A percentile compares a stretch with the other conserved stretches of the same genome.
These are phyloP conservation scores for Colletotrichum cereale DNA, from an alignment of 2,329 filamentous ascomycete species.

Conservation along the genomic window DNA sequence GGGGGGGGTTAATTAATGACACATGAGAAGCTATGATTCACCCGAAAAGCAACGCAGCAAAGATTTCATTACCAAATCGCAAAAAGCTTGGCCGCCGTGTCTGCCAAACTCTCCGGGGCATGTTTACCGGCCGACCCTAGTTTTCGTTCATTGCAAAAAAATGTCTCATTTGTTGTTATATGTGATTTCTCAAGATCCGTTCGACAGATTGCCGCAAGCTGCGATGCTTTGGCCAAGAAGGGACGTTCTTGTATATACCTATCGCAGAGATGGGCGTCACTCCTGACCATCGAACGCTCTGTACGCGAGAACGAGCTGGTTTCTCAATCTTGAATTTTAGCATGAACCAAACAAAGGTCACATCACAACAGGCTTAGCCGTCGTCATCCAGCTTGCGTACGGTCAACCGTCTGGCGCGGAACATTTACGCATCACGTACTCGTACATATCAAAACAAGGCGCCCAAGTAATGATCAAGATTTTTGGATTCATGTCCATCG, in stretches of 20 bases:
- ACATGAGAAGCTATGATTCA: slow-evolving; percentile 24
- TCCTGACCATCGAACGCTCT: background rate
- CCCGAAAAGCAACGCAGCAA: slow-evolving; percentile 25
- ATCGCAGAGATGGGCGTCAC: background rate
- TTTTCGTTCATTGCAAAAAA: background rate
- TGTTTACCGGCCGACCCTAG: background rate
- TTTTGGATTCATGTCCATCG: slow-evolving; percentile 41
- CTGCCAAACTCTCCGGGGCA: background rate
- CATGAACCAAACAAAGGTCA: background rate
- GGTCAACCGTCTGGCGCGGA: no score
- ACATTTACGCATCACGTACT: background rate
- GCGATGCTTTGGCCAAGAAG: background rate
- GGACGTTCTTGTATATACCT: background rate
- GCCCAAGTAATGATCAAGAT: slow-evolving; percentile 14
- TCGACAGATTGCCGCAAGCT: background rate
- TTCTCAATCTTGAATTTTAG: no score
- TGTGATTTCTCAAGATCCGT: no score
- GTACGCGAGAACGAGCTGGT: background rate
- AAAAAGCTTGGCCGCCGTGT: background rate
- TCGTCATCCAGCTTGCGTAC: no score
- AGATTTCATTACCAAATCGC: slow-evolving; percentile 2
- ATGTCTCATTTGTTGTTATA: background rate
- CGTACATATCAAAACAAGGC: background rate
- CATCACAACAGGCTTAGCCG: background rate
- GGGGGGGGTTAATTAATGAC: slow-evolving; percentile 13